Evolutionary conservation across 1,284 basidiomycete species (phyloP), one percentile per base, ranked within the genome.

Genomic region (Sporisorium sorghi): DNA sequence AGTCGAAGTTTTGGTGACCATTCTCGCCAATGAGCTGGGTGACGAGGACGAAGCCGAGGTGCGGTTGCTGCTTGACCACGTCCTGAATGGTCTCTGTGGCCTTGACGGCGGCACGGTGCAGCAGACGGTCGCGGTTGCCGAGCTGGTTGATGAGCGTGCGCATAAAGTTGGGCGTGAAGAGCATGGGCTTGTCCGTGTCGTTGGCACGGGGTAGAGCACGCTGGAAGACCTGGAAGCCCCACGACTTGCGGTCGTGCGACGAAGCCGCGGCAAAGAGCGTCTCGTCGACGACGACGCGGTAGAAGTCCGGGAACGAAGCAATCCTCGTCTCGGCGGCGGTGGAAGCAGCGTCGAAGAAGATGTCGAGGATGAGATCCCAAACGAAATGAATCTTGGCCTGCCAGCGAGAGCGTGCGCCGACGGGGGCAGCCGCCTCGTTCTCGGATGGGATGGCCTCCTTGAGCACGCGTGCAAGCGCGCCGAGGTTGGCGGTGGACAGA

Each of bases 131-230:
- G 57, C 89, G 88, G 58, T 92, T 91, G 0, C 93, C 91, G 21
- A 99, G 88, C 83, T 98, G 94, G 84, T 96, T 97, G 76, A 97
- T 95, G 92, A 94, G 96, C 40, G 91, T 91, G 44, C 94, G 91
- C 92, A 98, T 95, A 80, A 97, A 93, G 85, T 97, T 96, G 78
- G 91, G 91, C 12, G 93, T 96, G 85, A 98, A 97, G 19, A 98
- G 87, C 87, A 93, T 90, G 0, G 93, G 91, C 77, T 95, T 87
- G 54, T 90, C 90, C 24, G 88, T 85, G 19, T 89, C 86, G 8
- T 88, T 87, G 21, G 94, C 88, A 17, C 90, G 89, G 9, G 89
- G 88, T 40, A 97, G 86, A 0, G 93, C 90, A 71, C 90, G 91
- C 79, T 91, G 90, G 85, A 98, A 93, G 21, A 97, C 89, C 83